Conservation (phyloP, 805 yeast species). For the Wickerhamomyces rabaulensis region DNA sequence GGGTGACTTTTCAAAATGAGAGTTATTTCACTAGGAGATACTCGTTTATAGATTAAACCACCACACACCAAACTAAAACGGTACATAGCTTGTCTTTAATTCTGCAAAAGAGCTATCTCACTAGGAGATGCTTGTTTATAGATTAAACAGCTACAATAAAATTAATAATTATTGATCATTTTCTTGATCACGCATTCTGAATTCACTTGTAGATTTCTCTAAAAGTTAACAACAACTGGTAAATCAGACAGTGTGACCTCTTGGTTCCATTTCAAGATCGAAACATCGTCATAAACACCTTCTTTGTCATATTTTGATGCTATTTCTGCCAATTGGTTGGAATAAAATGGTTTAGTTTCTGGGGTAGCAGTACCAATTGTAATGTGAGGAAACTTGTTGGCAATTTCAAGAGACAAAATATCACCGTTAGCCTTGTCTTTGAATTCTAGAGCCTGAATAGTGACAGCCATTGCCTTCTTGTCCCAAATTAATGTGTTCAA, state of each 20-base stretch:
- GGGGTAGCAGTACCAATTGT: slow-evolving; percentile 60
- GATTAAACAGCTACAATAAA: neutral
- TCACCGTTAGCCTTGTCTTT: slow-evolving; percentile 3
- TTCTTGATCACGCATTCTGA: neutral
- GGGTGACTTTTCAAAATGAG: slow-evolving; percentile 44
- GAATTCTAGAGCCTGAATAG: slow-evolving; percentile 31
- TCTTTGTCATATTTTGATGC: slow-evolving; percentile 6
- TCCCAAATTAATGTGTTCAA: slow-evolving; percentile 46
- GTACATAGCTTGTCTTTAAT: neutral
- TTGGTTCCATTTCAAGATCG: slow-evolving; percentile 9
- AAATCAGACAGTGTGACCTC: slow-evolving; percentile 1
- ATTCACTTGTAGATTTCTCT: neutral
- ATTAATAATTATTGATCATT: neutral
- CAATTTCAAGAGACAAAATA: slow-evolving; percentile 24
- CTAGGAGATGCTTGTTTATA: neutral
- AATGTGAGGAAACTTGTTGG: slow-evolving; percentile 55
- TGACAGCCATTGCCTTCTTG: slow-evolving; percentile 46
- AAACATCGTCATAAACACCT: slow-evolving; percentile 8
- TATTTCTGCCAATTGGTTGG: slow-evolving; percentile 37
- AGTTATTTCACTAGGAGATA: neutral
- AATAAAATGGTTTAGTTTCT: slow-evolving; percentile 43
- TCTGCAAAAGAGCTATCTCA: neutral
- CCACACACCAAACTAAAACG: neutral
- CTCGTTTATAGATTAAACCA: neutral
- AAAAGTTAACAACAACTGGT: slow-evolving; percentile 17